A percentile compares a stretch with the other conserved stretches of the same genome.
These are phyloP conservation scores for Taxawa tesnikishii DNA, from an alignment of 2,329 filamentous ascomycete species.

Conservation along the genomic window DNA sequence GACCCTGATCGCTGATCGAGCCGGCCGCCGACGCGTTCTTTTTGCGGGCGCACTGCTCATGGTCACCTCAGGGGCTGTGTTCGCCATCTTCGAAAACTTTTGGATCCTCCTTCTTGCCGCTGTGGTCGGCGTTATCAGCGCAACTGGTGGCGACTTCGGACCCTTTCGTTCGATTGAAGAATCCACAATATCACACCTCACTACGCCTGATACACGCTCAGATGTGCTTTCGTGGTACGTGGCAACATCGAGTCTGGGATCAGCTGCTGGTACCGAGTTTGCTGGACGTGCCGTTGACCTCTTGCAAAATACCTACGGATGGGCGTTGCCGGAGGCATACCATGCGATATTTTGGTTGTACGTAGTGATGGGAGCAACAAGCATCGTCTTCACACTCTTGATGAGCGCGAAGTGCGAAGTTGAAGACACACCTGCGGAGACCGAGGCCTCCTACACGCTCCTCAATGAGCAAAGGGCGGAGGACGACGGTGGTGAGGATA, in stretches of 20 bases:
- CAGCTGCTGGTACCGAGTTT: constrained; percentile 15
- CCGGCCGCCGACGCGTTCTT: constrained; percentile 17
- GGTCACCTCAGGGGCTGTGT: constrained; percentile 15
- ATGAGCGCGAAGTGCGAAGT: constrained; percentile 27
- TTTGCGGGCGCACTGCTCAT: constrained; percentile 16
- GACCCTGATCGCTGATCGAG: constrained; percentile 17
- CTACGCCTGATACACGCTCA: constrained; percentile 11
- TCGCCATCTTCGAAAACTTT: constrained; percentile 15
- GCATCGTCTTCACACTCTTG: constrained; percentile 24
- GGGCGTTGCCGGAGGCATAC: constrained; percentile 25
- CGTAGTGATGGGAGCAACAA: constrained; percentile 26
- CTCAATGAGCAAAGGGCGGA: background rate
- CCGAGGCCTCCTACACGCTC: too few relatives aligned
- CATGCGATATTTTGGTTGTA: constrained; percentile 31
- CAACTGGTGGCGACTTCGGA: constrained; percentile 22
- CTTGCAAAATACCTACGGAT: constrained; percentile 18
- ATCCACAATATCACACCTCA: constrained; percentile 19
- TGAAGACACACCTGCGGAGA: constrained; percentile 10
- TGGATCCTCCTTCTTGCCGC: constrained; percentile 19
- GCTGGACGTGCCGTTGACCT: constrained; percentile 27
- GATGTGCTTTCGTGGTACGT: constrained; percentile 21
- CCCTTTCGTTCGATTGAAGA: constrained; percentile 22
- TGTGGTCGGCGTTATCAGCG: constrained; percentile 20
- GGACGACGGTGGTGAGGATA: background rate
- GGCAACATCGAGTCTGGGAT: constrained; percentile 16